Base-by-base conservation (phyloP, 2,329 filamentous ascomycete genomes). In the Beauveria sp. region DNA sequence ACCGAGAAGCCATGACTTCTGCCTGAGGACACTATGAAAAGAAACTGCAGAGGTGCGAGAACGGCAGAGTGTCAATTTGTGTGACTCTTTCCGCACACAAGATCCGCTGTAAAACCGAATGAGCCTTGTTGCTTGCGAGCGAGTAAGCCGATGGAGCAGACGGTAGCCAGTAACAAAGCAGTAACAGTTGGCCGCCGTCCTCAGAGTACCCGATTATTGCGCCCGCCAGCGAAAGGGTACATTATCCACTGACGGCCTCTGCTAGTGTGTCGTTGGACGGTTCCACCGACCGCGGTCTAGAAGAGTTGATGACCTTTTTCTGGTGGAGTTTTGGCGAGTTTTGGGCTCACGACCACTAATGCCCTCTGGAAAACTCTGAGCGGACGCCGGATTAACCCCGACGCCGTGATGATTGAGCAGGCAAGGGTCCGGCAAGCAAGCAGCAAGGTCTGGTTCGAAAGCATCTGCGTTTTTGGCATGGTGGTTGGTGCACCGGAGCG, bases 261-360 rank as follows among this genome's bases (percentile, higher is more conserved):
- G 50, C 58, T 60, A 54, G 50, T 54, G 50, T 30, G 6, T 46
- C 8, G 50, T 47, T 60, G 47, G 10, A 42, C 34, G 50, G 58
- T 60, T 60, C 58, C 58, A 60, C 58, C 58, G 58, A 60, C 58
- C 58, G 50, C 50, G 58, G 50, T 60, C 58, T 60, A 60, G 58
- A 60, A 46, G 57, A 26, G 7, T 12, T 50, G 49, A 53, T 34
- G 50, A 53, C 28, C 42, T 24, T 54, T 38, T 47, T 6, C 20
- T 26, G 5, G 46, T 49, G 56, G 56, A 58, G 56, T 42, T 40
- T 18, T 6, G 34, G 34, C 5, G 34, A 38, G 34, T 38, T 38
- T 38, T 5, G 34, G 34, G 34, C 30, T 34, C 30, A 34, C 30
- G 30, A 34, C 34, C 34, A 38, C 34, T 38, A 38, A 38, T 38